Evolutionary conservation across 2,329 filamentous ascomycete species (phyloP), one percentile per base, ranked within the genome.

Genomic region (Fusarium verticillioides): DNA sequence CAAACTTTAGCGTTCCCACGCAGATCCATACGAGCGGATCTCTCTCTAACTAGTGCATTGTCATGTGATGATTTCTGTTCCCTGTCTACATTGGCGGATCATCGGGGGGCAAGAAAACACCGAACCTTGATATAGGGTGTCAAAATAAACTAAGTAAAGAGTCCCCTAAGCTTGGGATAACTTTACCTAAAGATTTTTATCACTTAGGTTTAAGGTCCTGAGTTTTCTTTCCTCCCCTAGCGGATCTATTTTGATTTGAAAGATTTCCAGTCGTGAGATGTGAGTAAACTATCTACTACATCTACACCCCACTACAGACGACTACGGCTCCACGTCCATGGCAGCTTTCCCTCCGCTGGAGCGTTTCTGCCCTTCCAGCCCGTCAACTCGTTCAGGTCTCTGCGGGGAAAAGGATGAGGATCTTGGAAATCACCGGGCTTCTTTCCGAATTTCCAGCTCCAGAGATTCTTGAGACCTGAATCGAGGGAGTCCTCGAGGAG

Each of bases 401-500:
- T 63, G 23, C 72, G 58, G 19, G 74, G 74, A 32, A 50, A 76
- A 3, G 74, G 74, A 32, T 76, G 74, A 53, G 74, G 72, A 28
- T 76, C 69, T 40, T 76, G 63, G 32, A 76, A 76, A 40, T 66
- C 49, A 16, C 36, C 63, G 15, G 74, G 74, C 5, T 66, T 62
- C 62, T 61, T 66, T 21, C 74, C 74, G 40, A 65, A 72, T 21
- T 72, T 72, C 75, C 75, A 77, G 26, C 49, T 74, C 86, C 86
- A 87, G 46, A 85, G 66, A 19, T 82, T 70, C 15, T 64, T 72
- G 52, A 85, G 76, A 42, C 84, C 84, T 3, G 79, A n/a, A 80
- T 81, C 74, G 21, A 88, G 79, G 2, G 71, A 81, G 5, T 83
- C 63, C 37, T 77, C 72, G 0, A 76, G 21, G 7, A 75, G 44